Percentiles rank a stretch among this genome's conserved stretches.
Conservation (phyloP, 768 basidiomycete genomes). For the Clathrus columnatus region DNA sequence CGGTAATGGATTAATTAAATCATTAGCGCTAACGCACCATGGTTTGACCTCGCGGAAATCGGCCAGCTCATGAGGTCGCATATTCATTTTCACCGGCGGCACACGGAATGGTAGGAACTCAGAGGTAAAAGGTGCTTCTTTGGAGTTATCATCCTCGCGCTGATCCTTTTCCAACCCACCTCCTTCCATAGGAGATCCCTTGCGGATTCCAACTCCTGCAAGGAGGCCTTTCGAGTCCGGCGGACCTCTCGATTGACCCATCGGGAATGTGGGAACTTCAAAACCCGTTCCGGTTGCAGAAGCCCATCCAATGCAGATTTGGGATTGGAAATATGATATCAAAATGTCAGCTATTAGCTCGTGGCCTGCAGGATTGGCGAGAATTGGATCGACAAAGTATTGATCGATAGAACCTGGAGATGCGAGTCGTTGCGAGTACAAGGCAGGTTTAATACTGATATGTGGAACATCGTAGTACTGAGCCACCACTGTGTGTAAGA, state of each 20-base stretch:
- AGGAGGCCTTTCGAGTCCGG: conserved; percentile 58
- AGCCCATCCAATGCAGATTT: conserved; percentile 82
- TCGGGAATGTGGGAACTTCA: conserved; percentile 42
- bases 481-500: conserved; percentile 82
- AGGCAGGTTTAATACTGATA: conserved; percentile 70
- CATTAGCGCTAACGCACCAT: conserved; percentile 93
- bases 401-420: conserved; percentile 55
- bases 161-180: conserved; percentile 9
- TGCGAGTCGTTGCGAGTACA: conserved; percentile 76
- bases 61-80: conserved; percentile 31
- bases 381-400: conserved; percentile 77
- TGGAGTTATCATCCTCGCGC: background rate
- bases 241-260: conserved; percentile 30
- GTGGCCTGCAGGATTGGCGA: conserved; percentile 76
- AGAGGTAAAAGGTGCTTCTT: conserved; percentile 11
- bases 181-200: conserved; percentile 45
- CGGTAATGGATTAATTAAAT: conserved; percentile 96
- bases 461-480: conserved; percentile 98
- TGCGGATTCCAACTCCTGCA: conserved; percentile 77
- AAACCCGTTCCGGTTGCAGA: conserved; percentile 53
- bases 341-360: conserved; percentile 86
- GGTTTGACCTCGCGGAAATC: conserved; percentile 81
- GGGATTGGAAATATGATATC: conserved; percentile 80
- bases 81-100: conserved; percentile 65
- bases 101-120: conserved; percentile 39